phyloP scores from a whole-genome alignment of 108 stramenopile genomes.

The Asterionellopsis glacialis region DNA sequence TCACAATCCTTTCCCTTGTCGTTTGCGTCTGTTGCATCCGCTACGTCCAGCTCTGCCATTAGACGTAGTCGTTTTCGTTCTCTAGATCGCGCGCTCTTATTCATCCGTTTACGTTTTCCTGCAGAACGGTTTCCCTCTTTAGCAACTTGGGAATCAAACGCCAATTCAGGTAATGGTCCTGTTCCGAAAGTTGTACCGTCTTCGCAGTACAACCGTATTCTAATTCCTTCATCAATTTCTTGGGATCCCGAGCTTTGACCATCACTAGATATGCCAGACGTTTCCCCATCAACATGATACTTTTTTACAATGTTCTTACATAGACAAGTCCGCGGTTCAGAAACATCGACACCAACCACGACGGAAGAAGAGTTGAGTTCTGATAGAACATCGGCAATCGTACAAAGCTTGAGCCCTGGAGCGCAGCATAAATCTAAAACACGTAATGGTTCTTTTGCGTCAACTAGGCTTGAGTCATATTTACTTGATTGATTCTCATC shows the following conservation, averaged over 20 bases:
- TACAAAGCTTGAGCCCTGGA: conserved; percentile 84
- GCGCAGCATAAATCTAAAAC: conserved; percentile 89
- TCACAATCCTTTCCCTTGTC: conserved; percentile 2
- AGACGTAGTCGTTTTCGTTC: conserved; percentile 55
- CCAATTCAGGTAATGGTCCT: conserved; percentile 16
- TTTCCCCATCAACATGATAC: conserved; percentile 56
- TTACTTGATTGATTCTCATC: conserved; percentile 12
- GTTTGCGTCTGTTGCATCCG: background rate
- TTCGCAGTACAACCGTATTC: conserved; percentile 51
- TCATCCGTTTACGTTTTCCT: conserved; percentile 74
- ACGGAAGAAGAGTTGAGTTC: conserved; percentile 3
- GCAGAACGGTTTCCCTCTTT: conserved; percentile 33
- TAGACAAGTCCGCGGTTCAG: conserved; percentile 48
- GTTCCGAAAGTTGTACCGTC: conserved; percentile 77
- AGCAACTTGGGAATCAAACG: conserved; percentile 67
- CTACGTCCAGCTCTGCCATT: conserved; percentile 18
- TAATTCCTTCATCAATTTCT: background rate
- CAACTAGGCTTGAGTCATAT: background rate
- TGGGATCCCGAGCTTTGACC: background rate
- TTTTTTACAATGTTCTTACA: conserved; percentile 73
- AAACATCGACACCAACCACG: conserved; percentile 68
- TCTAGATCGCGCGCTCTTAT: conserved; percentile 81
- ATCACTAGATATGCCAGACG: conserved; percentile 13
- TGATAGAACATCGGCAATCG: conserved; percentile 61
- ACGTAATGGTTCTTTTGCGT: conserved; percentile 24